These are phyloP conservation scores for Populus hybrid DNA, from an alignment of 441 rosid species.

Conservation along the genomic window DNA sequence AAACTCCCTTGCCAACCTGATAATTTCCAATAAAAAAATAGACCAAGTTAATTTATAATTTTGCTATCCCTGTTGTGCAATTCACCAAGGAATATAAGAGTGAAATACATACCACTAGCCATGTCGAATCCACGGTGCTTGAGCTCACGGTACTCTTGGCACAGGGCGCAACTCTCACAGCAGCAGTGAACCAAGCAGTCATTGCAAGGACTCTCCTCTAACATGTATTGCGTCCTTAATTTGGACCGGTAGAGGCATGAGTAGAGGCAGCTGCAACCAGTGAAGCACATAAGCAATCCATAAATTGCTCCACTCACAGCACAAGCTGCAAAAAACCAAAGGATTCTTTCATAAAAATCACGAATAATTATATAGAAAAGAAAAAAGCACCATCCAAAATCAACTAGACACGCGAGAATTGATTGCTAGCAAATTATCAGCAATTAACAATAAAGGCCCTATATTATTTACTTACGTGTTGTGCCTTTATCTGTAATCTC, in stretches of 20 bases:
- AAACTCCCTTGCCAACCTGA: conserved; percentile 12
- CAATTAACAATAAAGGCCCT: neutral
- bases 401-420: too few relatives aligned
- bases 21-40: neutral
- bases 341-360: neutral
- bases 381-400: neutral
- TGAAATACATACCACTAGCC: conserved; percentile 32
- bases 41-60: neutral
- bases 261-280: conserved; percentile 17
- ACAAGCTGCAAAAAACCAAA: conserved; percentile 21
- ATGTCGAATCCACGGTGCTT: conserved; percentile 28
- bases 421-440: too few relatives aligned
- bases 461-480: conserved; percentile 4
- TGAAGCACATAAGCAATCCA: conserved; percentile 1
- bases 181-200: conserved; percentile 29
- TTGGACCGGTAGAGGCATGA: conserved; percentile 28
- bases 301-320: conserved; percentile 22
- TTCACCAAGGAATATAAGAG: neutral
- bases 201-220: conserved; percentile 22
- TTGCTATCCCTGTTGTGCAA: neutral
- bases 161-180: conserved; percentile 31
- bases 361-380: neutral
- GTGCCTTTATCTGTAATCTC: conserved; percentile 58
- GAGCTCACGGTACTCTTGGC: conserved; percentile 37
- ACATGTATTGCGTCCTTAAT: conserved; percentile 18